These are phyloP conservation scores for Magnusiomyces tetraspermus DNA, from an alignment of 1,139 yeast species.

Conservation along the genomic window DNA sequence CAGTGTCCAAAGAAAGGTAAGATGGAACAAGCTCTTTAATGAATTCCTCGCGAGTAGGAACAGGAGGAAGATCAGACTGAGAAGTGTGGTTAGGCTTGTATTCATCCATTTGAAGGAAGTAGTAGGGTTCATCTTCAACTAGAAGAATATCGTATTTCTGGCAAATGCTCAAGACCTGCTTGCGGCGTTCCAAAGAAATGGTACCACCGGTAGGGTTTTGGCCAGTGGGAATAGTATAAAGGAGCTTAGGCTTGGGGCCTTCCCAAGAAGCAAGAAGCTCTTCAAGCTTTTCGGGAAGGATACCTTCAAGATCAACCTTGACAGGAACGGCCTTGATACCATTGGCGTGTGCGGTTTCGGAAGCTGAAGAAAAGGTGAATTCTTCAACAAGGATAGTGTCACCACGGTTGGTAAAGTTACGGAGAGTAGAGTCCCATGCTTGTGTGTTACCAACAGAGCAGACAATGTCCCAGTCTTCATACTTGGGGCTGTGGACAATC, in stretches of 20 bases:
- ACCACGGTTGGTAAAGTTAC: conserved; percentile 71
- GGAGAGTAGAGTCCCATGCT: conserved; percentile 74
- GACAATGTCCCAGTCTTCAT: conserved; percentile 58
- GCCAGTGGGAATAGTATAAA: conserved; percentile 85
- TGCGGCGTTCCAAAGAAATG: conserved; percentile 61
- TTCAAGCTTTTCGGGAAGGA: conserved; percentile 65
- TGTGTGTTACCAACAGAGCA: conserved; percentile 78
- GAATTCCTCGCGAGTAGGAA: conserved; percentile 41
- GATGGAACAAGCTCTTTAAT: conserved; percentile 64
- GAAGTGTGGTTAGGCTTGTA: conserved; percentile 40
- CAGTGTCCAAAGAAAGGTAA: conserved; percentile 66
- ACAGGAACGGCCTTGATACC: conserved; percentile 65
- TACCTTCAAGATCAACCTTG: conserved; percentile 70
- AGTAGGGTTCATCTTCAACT: conserved; percentile 91
- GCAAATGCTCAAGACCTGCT: conserved; percentile 58
- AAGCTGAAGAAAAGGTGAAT: conserved; percentile 71
- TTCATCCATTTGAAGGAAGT: conserved; percentile 78
- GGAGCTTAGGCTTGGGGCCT: conserved; percentile 61
- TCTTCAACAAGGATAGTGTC: conserved; percentile 78
- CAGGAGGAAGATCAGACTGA: conserved; percentile 26
- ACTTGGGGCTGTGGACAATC: conserved; percentile 50
- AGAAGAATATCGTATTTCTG: conserved; percentile 71
- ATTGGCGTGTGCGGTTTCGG: conserved; percentile 70
- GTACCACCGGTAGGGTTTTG: conserved; percentile 94
- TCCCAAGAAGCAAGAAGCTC: conserved; percentile 60